Evolutionary conservation across 345 rosid species (phyloP).

Genomic region (Pelargonium nanum): DNA sequence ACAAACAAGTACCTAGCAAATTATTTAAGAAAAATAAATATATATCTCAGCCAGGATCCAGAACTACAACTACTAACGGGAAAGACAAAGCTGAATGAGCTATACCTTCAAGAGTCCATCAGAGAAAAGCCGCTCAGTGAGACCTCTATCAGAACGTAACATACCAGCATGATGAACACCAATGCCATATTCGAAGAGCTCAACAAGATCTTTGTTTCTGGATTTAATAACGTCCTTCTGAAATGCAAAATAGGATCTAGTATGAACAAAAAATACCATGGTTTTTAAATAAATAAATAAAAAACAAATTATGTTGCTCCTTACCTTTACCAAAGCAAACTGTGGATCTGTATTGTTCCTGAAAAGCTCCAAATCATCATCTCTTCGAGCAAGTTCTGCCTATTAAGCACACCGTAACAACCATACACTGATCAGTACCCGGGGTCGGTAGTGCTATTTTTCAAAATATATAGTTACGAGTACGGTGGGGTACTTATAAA

Average conservation of each 20-base stretch:
- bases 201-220: constrained; percentile 84
- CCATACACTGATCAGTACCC: too few species aligned
- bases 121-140: constrained; percentile 86
- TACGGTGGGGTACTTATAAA: too few species aligned
- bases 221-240: constrained; percentile 90
- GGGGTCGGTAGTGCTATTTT: too few species aligned
- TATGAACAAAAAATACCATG: constrained; percentile 10
- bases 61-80: constrained; percentile 7
- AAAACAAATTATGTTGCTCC: constrained; percentile 10
- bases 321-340: constrained; percentile 54
- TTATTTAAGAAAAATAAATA: constrained; percentile 12
- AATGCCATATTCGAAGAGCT: constrained; percentile 59
- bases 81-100: constrained; percentile 10
- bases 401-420: constrained; percentile 20
- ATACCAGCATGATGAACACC: constrained; percentile 99
- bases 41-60: constrained; percentile 6
- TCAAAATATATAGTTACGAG: too few species aligned
- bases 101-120: constrained; percentile 81
- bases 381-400: constrained; percentile 71
- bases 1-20: constrained; percentile 82
- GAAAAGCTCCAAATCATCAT: constrained; percentile 58
- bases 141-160: constrained; percentile 86
- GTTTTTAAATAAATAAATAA: neutral
- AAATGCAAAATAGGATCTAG: constrained; percentile 16
- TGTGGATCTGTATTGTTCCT: constrained; percentile 64